Conservation (phyloP, 2,329 filamentous ascomycete species). For the Calonectria pseudoturangicola region DNA sequence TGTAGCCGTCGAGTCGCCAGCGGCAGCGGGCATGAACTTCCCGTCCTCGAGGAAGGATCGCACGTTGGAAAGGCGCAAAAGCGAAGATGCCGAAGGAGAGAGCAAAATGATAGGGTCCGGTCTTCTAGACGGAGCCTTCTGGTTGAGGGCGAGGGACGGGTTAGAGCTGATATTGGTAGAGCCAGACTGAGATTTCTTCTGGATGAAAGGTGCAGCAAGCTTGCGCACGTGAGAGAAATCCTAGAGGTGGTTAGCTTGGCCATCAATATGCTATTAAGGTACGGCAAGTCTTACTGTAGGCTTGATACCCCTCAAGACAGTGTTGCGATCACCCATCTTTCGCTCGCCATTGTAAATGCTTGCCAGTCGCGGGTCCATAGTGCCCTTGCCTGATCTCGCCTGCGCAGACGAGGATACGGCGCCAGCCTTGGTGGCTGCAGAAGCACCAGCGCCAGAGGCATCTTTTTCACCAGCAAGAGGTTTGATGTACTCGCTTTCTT, state of each 20-base stretch:
- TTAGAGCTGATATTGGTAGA: constrained; percentile 63
- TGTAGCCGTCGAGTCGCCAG: constrained; percentile 80
- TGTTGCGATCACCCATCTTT: constrained; percentile 94
- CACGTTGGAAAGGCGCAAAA: constrained; percentile 96
- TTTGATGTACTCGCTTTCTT: constrained; percentile 95
- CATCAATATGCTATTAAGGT: not conserved
- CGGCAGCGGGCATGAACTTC: constrained; percentile 85
- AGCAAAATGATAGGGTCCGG: constrained; percentile 95
- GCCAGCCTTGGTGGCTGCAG: constrained; percentile 61
- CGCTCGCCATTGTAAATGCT: constrained; percentile 95
- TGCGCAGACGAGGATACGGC: constrained; percentile 66
- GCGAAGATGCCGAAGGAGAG: constrained; percentile 94
- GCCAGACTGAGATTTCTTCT: constrained; percentile 70
- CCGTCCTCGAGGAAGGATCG: constrained; percentile 94
- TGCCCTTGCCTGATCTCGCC: constrained; percentile 76
- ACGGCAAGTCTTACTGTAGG: constrained; percentile 78
- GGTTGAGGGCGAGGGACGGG: constrained; percentile 72
- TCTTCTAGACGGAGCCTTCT: constrained; percentile 69
- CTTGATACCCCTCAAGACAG: constrained; percentile 89
- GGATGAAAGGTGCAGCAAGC: constrained; percentile 85
- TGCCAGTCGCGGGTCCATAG: constrained; percentile 85
- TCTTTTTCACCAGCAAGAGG: constrained; percentile 80
- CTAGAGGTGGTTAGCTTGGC: constrained; percentile 65
- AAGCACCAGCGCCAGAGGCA: constrained; percentile 64
- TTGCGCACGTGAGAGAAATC: constrained; percentile 97